Conservation (phyloP, 2,329 filamentous ascomycete genomes). For the Sporothrix phasma region DNA sequence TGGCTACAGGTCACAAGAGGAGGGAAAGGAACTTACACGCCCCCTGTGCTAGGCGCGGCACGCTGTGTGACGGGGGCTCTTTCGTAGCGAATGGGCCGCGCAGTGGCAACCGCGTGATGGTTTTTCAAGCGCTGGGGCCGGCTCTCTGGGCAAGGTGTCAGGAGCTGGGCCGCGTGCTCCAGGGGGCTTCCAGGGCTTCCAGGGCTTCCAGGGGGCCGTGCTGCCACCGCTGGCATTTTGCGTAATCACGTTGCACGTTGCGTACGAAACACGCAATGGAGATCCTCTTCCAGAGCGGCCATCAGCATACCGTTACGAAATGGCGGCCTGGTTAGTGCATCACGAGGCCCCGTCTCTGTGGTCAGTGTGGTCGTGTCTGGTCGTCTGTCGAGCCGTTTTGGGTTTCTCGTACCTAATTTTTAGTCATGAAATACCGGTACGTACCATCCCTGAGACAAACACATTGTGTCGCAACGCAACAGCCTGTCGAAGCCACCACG, state of each 20-base stretch:
- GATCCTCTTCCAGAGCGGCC: slow-evolving; percentile 6
- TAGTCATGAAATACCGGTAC: slow-evolving; percentile 22
- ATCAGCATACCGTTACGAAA: slow-evolving; percentile 23
- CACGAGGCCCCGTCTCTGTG: slow-evolving; percentile 11
- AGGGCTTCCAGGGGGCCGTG: too few relatives aligned
- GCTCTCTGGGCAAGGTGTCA: neutral
- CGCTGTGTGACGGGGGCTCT: neutral
- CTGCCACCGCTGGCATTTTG: neutral
- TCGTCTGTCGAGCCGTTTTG: slow-evolving; percentile 18
- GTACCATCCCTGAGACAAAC: neutral
- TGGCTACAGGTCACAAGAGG: neutral
- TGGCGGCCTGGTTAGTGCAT: slow-evolving; percentile 17
- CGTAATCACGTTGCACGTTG: slow-evolving; percentile 3
- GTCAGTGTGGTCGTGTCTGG: slow-evolving; percentile 4
- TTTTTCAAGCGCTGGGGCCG: neutral
- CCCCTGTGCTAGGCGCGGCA: neutral
- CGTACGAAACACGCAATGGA: too few relatives aligned
- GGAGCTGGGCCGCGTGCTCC: neutral
- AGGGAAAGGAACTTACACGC: neutral
- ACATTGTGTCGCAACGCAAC: neutral
- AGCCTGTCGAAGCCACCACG: neutral
- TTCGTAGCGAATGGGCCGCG: slow-evolving; percentile 3
- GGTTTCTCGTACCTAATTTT: slow-evolving; percentile 25
- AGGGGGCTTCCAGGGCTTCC: neutral
- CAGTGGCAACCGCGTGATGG: slow-evolving; percentile 3